Conservation (phyloP, 2,329 filamentous ascomycete species). For the Exophiala lecanii-corni region DNA sequence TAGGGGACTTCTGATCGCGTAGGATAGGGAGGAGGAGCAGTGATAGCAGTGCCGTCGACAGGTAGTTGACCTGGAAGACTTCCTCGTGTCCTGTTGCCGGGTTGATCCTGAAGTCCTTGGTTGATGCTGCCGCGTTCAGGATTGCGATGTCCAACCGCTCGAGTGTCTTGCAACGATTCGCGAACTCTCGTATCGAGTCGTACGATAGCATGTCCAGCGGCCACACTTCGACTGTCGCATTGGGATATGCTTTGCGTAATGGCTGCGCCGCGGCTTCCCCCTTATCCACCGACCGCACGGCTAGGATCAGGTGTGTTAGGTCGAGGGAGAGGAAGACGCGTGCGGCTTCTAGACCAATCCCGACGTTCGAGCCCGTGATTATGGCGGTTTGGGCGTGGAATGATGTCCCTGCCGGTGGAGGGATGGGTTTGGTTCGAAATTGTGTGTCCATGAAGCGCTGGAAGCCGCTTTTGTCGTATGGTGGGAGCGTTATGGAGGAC, state of each 20-base stretch:
- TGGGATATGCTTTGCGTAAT: conserved; percentile 29
- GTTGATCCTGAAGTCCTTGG: conserved; percentile 19
- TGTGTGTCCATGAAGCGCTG: background rate
- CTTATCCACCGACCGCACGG: conserved; percentile 21
- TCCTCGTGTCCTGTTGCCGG: conserved; percentile 33
- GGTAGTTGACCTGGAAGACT: conserved; percentile 35
- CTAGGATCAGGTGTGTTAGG: background rate
- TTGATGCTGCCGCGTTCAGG: conserved; percentile 42
- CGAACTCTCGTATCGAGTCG: conserved; percentile 35
- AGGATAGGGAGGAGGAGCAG: conserved; percentile 29
- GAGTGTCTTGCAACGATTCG: conserved; percentile 27
- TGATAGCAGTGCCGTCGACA: conserved; percentile 24
- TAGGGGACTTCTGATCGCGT: conserved; percentile 2
- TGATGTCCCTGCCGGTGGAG: background rate
- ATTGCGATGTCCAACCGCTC: conserved; percentile 34
- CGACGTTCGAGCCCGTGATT: conserved; percentile 42
- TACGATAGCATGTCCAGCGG: conserved; percentile 35
- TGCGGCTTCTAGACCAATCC: conserved; percentile 42
- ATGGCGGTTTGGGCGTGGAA: conserved; percentile 32
- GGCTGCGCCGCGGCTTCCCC: conserved; percentile 32
- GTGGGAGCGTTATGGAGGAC: background rate
- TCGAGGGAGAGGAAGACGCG: conserved; percentile 38
- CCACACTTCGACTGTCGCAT: conserved; percentile 37
- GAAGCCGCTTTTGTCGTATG: background rate
- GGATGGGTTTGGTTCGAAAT: background rate